Evolutionary conservation across 208 protist species (phyloP).

Genomic region (Trypanosoma platydactyli): DNA sequence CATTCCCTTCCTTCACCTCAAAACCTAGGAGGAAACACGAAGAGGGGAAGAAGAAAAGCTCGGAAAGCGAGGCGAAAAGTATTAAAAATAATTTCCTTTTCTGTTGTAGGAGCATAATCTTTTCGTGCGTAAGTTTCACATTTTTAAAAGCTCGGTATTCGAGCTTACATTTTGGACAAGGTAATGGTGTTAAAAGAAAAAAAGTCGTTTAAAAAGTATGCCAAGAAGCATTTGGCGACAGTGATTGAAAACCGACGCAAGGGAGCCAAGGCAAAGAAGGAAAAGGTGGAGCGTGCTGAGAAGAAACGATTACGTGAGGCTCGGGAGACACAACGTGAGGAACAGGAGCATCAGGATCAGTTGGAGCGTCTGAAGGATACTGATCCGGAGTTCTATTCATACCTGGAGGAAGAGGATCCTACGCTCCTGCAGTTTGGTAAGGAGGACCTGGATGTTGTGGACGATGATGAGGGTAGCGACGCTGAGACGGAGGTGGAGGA

Average conservation of each 20-base stretch:
- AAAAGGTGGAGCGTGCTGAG: slow-evolving; percentile 85
- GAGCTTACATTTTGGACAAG: not conserved
- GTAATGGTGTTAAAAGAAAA: slow-evolving; percentile 82
- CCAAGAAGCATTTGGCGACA: slow-evolving; percentile 88
- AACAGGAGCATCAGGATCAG: slow-evolving; percentile 88
- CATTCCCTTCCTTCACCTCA: too few relatives aligned
- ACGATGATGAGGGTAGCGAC: slow-evolving; percentile 62
- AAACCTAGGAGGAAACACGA: too few relatives aligned
- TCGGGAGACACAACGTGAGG: slow-evolving; percentile 65
- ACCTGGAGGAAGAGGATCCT: slow-evolving; percentile 89
- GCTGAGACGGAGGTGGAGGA: slow-evolving; percentile 79
- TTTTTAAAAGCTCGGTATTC: not conserved
- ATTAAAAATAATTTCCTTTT: too few relatives aligned
- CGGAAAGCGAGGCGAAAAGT: too few relatives aligned
- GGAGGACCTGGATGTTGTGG: slow-evolving; percentile 75
- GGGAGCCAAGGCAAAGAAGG: slow-evolving; percentile 83
- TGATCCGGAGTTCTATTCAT: slow-evolving; percentile 89
- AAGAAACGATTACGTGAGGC: slow-evolving; percentile 71
- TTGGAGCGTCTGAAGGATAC: slow-evolving; percentile 88
- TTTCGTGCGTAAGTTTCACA: not conserved
- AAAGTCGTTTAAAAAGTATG: slow-evolving; percentile 92
- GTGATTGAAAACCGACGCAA: slow-evolving; percentile 90
- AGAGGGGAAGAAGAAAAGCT: too few relatives aligned
- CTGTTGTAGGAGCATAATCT: not conserved
- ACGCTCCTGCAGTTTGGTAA: slow-evolving; percentile 86